Evolutionary conservation across 225 moss, liverwort and hornwort species (phyloP), one percentile per base, ranked within the genome.

Genomic region (Rhytidiadelphus loreus): DNA sequence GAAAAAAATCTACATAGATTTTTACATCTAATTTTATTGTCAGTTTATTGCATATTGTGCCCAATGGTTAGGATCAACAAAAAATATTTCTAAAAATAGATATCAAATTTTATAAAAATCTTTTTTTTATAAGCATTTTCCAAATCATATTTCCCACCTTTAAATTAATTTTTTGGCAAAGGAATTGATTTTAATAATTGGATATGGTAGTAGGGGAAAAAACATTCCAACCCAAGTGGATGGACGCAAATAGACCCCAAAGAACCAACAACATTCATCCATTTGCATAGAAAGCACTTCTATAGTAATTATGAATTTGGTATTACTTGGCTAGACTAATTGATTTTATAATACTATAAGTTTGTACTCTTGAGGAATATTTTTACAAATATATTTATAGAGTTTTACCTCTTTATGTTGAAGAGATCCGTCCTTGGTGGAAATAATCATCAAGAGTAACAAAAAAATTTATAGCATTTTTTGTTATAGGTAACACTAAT

Each of bases 101-200:
- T 41, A 43, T 1, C 16, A 26, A 26, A 26, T 3, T 43, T 26
- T 72, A 44, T 44, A 2, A 6, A 13, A 44, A 44, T 43, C 3
- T 72, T 44, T 71, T 0, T 72, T 28, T 28, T 44, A 3, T 43
- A 16, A 25, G 0, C 41, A 70, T 70, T 15, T 70, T 3, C 39
- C 8, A 12, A 39, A 25, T 41, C 26, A 41, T 1, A 71, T 43
- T 44, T 46, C 0, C 28, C 2, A 44, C 29, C 30, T 46, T 6
- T 11, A 11, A 17, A 43, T 43, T 24, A 24, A 3, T 24, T 69
- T 8, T 39, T 29, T 0, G 1, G 1, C 11, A 29, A 17, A 46
- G 1, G 4, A 30, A 11, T 19, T 0, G 0, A 30, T 4, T 46
- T 30, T 8, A 11, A 46, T 30, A 7, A 19, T 7, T 0, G 0